phyloP scores from a whole-genome alignment of 2,329 filamentous ascomycete species.

The Tolypocladium amazonense region DNA sequence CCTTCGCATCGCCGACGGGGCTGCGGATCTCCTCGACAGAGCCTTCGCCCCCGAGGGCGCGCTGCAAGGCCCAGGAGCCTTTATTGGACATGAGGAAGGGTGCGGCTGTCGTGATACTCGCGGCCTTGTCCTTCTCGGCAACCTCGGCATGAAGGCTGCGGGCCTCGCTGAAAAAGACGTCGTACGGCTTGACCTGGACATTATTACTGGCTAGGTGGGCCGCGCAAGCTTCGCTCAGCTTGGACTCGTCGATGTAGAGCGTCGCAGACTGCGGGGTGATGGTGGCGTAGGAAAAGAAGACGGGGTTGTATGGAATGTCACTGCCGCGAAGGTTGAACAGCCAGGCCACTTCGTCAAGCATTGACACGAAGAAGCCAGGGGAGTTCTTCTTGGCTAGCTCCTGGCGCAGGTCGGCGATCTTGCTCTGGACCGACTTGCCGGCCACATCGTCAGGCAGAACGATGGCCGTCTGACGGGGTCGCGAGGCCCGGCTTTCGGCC shows the following conservation, averaged over 20 bases:
- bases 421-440: conserved; percentile 72
- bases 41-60: conserved; percentile 75
- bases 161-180: conserved; percentile 70
- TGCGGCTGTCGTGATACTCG: conserved; percentile 21
- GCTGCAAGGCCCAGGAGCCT: conserved; percentile 85
- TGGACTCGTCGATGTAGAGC: conserved; percentile 74
- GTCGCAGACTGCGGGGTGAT: conserved; percentile 68
- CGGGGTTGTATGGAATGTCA: conserved; percentile 95
- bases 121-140: conserved; percentile 27
- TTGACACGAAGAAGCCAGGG: conserved; percentile 79
- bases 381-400: conserved; percentile 86
- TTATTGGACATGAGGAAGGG: conserved; percentile 83
- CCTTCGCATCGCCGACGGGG: conserved; percentile 82
- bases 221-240: conserved; percentile 59
- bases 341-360: conserved; percentile 96
- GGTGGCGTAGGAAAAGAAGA: conserved; percentile 94
- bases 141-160: conserved; percentile 38
- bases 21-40: conserved; percentile 80
- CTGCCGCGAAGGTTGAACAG: conserved; percentile 93
- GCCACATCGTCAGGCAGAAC: conserved; percentile 63
- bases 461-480: conserved; percentile 66
- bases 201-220: conserved; percentile 58
- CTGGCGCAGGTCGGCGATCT: conserved; percentile 78
- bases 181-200: conserved; percentile 72
- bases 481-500: conserved; percentile 60